Conservation (phyloP, 192 early-diverging fungal species). For the Coemansia sp. region DNA sequence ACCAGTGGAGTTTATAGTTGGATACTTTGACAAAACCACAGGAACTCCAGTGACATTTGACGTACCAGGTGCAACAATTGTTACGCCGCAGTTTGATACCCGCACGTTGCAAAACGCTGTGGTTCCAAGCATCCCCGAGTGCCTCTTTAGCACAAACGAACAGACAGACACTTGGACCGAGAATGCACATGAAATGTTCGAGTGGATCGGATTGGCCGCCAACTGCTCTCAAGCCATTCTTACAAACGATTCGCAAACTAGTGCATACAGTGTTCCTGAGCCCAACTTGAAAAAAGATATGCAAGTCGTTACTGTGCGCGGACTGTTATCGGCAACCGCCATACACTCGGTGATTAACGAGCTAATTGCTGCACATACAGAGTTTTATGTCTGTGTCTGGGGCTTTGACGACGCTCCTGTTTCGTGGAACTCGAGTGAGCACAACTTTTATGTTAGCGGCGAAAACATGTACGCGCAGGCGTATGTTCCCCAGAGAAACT, state of each 20-base stretch:
- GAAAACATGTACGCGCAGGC: slow-evolving; percentile 46
- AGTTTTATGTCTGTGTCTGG: slow-evolving; percentile 39
- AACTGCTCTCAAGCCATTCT: slow-evolving; percentile 6
- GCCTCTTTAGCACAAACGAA: not conserved
- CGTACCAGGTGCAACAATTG: slow-evolving; percentile 16
- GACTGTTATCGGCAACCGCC: slow-evolving; percentile 32
- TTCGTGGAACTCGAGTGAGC: slow-evolving; percentile 38
- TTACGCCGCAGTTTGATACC: not conserved
- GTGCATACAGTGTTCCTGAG: slow-evolving; percentile 20
- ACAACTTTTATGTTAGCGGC: slow-evolving; percentile 33
- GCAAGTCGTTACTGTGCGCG: slow-evolving; percentile 12
- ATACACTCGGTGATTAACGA: slow-evolving; percentile 13
- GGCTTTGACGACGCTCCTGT: slow-evolving; percentile 47
- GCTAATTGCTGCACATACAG: not conserved
- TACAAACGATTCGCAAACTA: not conserved
- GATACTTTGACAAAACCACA: slow-evolving; percentile 18
- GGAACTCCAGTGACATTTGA: slow-evolving; percentile 33
- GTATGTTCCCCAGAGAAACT: slow-evolving; percentile 6
- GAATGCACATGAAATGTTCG: slow-evolving; percentile 29
- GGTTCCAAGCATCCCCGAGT: slow-evolving; percentile 11
- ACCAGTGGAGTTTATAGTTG: slow-evolving; percentile 24
- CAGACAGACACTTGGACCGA: slow-evolving; percentile 30
- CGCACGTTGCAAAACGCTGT: not conserved
- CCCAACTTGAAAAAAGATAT: slow-evolving; percentile 1
- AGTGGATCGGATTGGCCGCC: slow-evolving; percentile 46